A percentile compares a stretch with the other conserved stretches of the same genome.
Conservation (phyloP, 225 moss, liverwort and hornwort genomes). For the Anthoceros angustus region DNA sequence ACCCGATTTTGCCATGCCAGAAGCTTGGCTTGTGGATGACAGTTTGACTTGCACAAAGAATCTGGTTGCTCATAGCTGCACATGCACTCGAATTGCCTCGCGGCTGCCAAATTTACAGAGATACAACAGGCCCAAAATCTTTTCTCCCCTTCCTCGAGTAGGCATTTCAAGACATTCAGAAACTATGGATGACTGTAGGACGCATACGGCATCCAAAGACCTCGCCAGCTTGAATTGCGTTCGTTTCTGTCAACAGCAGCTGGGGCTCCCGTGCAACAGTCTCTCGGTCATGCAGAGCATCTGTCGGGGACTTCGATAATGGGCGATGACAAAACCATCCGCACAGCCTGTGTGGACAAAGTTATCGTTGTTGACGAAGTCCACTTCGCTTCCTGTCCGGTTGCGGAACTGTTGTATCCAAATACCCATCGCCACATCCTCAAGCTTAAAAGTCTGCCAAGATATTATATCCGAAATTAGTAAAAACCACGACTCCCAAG, state of each 20-base stretch:
- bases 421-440: constrained; percentile 96
- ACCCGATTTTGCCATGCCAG: no score
- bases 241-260: background rate
- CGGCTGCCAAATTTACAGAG: no score
- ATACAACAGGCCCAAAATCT: no score
- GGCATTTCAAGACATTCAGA: no score
- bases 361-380: constrained; percentile 30
- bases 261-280: constrained; percentile 21
- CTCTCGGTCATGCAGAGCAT: constrained; percentile 86
- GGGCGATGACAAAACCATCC: constrained; percentile 51
- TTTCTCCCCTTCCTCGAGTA: no score
- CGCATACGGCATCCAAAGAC: no score
- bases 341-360: constrained; percentile 40
- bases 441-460: constrained; percentile 75
- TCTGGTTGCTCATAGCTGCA: no score
- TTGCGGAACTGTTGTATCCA: constrained; percentile 55
- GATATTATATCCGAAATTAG: background rate
- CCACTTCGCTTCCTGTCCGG: constrained; percentile 22
- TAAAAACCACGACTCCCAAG: background rate
- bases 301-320: constrained; percentile 74
- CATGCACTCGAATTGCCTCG: no score
- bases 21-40: no score
- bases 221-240: background rate
- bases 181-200: no score
- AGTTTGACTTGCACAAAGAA: no score